Evolutionary conservation across 2,329 filamentous ascomycete species (phyloP), one percentile per base, ranked within the genome.

Genomic region (Fusarium sp.): DNA sequence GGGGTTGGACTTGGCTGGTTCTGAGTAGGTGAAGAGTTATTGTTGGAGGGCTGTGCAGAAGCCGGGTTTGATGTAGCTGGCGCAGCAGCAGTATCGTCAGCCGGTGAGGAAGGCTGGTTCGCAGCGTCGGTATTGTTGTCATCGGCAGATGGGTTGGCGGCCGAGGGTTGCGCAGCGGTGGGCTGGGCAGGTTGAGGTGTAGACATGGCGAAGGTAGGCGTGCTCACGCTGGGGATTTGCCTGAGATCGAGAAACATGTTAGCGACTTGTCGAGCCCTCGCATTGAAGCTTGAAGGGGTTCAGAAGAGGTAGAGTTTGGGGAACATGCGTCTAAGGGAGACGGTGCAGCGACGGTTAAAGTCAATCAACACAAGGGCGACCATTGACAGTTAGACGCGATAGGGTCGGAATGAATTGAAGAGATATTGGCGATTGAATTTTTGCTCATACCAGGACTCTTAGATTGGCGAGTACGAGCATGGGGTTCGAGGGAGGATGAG

Each of bases 221-320:
- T 69, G 67, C 59, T 69, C 55, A 66, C 54, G 54, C 60, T 65
- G 34, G 56, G 66, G 30, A 74, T 48, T 59, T 76, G 78, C 62
- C 78, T 81, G 60, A 57, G 59, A 57, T 70, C 51, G 65, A 76
- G 71, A 53, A 77, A 65, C 74, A 77, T 80, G 76, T 83, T 75
- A 83, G 80, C 73, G 73, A 60, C 51, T 59, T 53, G 65, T 47
- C 37, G 51, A 57, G 34, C 37, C 25, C 57, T 64, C 54, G 59
- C 27, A 29, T 58, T 47, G 57, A 58, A 44, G 37, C 57, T 54
- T 27, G 46, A 30, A 61, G 27, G 46, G 47, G 32, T 51, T 49
- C 42, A 45, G 46, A 46, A 29, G 9, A 59, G 62, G 44, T 66
- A 61, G 44, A 61, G 42, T 24, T 44, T 44, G 12, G 30, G 54